Evolutionary conservation across 2,329 filamentous ascomycete genomes (phyloP).

Genomic region (Blumeria hordei): DNA sequence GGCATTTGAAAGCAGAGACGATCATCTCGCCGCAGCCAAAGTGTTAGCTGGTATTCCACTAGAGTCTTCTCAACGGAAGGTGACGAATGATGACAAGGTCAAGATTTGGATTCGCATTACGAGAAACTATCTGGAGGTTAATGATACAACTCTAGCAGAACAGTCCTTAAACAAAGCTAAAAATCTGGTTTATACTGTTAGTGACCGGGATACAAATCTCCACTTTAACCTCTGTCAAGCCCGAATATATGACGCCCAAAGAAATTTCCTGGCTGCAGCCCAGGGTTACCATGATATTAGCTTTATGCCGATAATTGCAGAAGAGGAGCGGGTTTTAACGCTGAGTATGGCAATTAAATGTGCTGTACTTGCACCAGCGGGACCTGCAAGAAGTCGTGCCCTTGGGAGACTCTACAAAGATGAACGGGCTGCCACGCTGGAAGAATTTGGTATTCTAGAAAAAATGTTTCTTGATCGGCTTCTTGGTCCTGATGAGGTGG

Average conservation of each 20-base stretch:
- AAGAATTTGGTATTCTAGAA: conserved; percentile 73
- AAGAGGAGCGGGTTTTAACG: conserved; percentile 65
- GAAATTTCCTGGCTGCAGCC: conserved; percentile 70
- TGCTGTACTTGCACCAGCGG: conserved; percentile 76
- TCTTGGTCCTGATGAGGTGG: conserved; percentile 58
- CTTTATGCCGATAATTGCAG: conserved; percentile 52
- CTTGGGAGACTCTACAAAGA: conserved; percentile 82
- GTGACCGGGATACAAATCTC: conserved; percentile 48
- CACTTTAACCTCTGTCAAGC: conserved; percentile 84
- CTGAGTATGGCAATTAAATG: conserved; percentile 76
- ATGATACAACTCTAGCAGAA: conserved; percentile 68
- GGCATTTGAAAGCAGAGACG: conserved; percentile 61
- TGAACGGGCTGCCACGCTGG: conserved; percentile 50
- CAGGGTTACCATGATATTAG: conserved; percentile 75
- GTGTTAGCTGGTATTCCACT: conserved; percentile 64
- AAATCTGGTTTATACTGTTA: conserved; percentile 61
- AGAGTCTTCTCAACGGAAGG: conserved; percentile 66
- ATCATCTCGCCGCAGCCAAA: conserved; percentile 56
- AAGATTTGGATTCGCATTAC: conserved; percentile 83
- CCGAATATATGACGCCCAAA: conserved; percentile 73
- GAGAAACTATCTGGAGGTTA: conserved; percentile 78
- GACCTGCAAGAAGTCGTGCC: conserved; percentile 56
- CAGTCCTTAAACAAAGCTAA: conserved; percentile 86
- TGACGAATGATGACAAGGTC: conserved; percentile 62
- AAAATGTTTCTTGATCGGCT: conserved; percentile 93